phyloP scores from a whole-genome alignment of 345 rosid genomes.

The Citrus unshiu region DNA sequence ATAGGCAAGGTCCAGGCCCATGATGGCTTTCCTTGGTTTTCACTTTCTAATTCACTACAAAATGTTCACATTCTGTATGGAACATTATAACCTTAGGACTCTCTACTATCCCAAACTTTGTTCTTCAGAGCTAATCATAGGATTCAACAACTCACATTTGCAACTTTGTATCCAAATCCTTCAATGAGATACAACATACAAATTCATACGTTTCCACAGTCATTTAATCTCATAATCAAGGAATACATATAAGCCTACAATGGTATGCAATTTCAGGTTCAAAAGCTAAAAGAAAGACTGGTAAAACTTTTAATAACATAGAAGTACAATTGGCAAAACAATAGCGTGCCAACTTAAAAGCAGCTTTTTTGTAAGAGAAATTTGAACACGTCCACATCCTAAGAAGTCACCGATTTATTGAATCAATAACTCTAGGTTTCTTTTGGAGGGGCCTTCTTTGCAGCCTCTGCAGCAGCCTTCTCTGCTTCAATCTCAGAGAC shows the following conservation, averaged over 20 bases:
- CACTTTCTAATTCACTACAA: background rate
- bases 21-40: background rate
- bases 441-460: conserved; percentile 79
- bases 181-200: background rate
- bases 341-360: background rate
- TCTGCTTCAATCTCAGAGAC: conserved; percentile 94
- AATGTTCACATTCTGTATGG: background rate
- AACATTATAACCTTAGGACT: background rate
- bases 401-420: background rate
- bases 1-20: background rate
- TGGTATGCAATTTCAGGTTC: background rate
- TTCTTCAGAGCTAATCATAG: background rate
- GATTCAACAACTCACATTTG: background rate
- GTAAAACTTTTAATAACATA: background rate
- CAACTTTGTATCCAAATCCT: background rate
- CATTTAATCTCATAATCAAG: background rate
- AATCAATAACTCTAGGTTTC: conserved; percentile 26
- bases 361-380: background rate
- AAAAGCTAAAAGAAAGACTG: background rate
- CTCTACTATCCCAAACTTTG: background rate
- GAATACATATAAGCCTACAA: background rate
- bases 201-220: background rate
- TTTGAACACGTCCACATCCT: background rate
- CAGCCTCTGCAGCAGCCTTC: conserved; percentile 95
- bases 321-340: background rate